phyloP scores from a whole-genome alignment of 352 stramenopile genomes.

The Globisporangium paroecandrum region DNA sequence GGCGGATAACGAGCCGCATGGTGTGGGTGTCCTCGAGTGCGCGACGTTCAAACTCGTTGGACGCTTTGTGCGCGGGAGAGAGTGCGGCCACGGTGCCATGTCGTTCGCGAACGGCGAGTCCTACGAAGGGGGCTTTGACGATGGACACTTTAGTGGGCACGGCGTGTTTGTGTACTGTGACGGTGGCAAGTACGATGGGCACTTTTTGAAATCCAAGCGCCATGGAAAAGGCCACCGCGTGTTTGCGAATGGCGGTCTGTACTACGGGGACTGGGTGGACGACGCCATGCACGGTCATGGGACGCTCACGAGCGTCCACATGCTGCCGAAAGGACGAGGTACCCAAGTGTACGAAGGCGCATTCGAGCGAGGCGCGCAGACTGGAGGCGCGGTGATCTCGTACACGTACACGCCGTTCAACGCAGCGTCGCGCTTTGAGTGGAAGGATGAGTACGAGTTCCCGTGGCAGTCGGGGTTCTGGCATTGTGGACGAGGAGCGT shows the following conservation, averaged over 20 bases:
- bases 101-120: slow-evolving; percentile 60
- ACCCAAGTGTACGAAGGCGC: slow-evolving; percentile 44
- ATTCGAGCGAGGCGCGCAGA: slow-evolving; percentile 46
- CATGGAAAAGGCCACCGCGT: slow-evolving; percentile 46
- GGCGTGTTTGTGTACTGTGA: slow-evolving; percentile 45
- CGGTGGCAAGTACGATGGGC: slow-evolving; percentile 52
- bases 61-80: slow-evolving; percentile 44
- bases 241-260: slow-evolving; percentile 51
- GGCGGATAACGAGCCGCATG: slow-evolving; percentile 52
- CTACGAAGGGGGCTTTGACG: slow-evolving; percentile 62
- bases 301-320: slow-evolving; percentile 24
- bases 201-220: slow-evolving; percentile 43
- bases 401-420: slow-evolving; percentile 36
- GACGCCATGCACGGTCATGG: slow-evolving; percentile 62
- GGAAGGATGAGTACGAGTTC: slow-evolving; percentile 66
- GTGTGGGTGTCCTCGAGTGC: slow-evolving; percentile 51
- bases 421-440: slow-evolving; percentile 29
- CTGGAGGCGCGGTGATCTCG: slow-evolving; percentile 34
- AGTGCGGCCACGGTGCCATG: slow-evolving; percentile 52
- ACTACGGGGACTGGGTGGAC: slow-evolving; percentile 53
- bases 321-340: background rate
- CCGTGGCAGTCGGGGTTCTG: slow-evolving; percentile 50
- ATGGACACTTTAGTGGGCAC: slow-evolving; percentile 43
- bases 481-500: slow-evolving; percentile 51
- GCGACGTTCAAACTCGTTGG: slow-evolving; percentile 56